Conservation (phyloP, 345 rosid species). For the Euphorbia tirucalli region DNA sequence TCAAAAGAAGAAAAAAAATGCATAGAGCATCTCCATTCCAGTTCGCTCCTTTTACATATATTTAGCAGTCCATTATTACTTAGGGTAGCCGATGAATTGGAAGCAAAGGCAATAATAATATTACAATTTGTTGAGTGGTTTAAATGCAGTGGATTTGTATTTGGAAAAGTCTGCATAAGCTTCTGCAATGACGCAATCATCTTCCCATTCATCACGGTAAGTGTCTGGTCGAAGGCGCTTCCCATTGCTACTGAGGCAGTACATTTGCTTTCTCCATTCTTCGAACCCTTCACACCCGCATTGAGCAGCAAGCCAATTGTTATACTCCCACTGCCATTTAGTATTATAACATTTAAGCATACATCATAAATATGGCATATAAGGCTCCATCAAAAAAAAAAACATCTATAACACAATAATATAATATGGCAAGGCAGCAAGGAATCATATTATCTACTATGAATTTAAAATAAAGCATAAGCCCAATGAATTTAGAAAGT, state of each 20-base stretch:
- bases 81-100: background rate
- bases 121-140: background rate
- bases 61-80: too few relatives aligned
- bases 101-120: background rate
- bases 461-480: too few relatives aligned
- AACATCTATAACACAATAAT: too few relatives aligned
- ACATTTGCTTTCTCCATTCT: constrained; percentile 25
- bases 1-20: too few relatives aligned
- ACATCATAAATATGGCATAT: too few relatives aligned
- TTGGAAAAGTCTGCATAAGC: constrained; percentile 18
- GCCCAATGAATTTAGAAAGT: too few relatives aligned
- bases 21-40: too few relatives aligned
- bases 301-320: constrained; percentile 26
- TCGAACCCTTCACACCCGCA: constrained; percentile 14
- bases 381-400: too few relatives aligned
- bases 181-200: constrained; percentile 6
- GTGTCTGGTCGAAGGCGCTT: background rate
- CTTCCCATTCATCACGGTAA: constrained; percentile 23
- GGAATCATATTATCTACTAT: too few relatives aligned
- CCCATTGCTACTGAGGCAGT: background rate
- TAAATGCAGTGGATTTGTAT: background rate
- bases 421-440: too few relatives aligned
- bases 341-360: too few relatives aligned
- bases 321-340: background rate
- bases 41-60: too few relatives aligned